Evolutionary conservation across 306 rosid genomes (phyloP).

Genomic region (Dalbergia cochinchinensis): DNA sequence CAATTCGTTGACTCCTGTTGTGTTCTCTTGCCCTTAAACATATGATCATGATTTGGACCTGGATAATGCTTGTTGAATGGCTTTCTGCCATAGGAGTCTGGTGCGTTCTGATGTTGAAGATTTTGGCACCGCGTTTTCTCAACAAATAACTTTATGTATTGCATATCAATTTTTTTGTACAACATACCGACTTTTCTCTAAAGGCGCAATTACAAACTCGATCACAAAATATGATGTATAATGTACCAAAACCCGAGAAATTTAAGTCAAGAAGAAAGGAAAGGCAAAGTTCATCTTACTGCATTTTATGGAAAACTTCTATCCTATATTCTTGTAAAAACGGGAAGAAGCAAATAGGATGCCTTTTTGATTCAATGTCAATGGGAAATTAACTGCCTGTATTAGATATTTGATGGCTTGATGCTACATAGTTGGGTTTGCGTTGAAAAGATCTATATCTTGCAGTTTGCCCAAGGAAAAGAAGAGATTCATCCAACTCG

Average conservation of each 20-base stretch:
- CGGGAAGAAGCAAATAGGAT: constrained; percentile 14
- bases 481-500: constrained; percentile 62
- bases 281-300: background rate
- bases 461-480: constrained; percentile 66
- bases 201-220: too few relatives aligned
- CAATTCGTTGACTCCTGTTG: constrained; percentile 8
- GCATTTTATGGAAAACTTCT: constrained; percentile 6
- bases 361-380: background rate
- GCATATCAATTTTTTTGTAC: too few relatives aligned
- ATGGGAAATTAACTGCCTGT: background rate
- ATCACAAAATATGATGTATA: too few relatives aligned
- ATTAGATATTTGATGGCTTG: constrained; percentile 38
- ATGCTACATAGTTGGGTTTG: background rate
- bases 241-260: background rate
- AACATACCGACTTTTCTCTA: too few relatives aligned
- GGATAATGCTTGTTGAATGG: too few relatives aligned
- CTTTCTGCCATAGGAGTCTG: background rate
- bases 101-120: background rate
- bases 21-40: background rate
- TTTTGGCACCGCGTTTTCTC: too few relatives aligned
- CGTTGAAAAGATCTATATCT: constrained; percentile 38
- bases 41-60: background rate
- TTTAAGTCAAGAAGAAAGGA: background rate
- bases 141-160: too few relatives aligned
- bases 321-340: background rate